Base-by-base conservation (phyloP, 2,329 filamentous ascomycete genomes). In the Neocatenulostroma microsporum region DNA sequence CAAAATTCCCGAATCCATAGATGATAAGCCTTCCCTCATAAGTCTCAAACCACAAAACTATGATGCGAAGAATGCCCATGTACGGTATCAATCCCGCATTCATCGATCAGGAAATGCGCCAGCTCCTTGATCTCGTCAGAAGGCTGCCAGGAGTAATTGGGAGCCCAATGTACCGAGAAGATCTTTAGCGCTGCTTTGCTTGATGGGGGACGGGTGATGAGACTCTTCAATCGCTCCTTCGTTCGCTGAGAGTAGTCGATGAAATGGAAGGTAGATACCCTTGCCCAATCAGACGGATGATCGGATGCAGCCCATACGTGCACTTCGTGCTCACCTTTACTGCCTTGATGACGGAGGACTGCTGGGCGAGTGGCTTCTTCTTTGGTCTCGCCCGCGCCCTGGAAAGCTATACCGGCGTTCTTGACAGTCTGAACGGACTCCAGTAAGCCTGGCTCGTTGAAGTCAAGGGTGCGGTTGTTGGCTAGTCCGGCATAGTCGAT, bases 11-110 rank as follows among this genome's bases (percentile, higher is more conserved):
- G 39, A 62, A 65, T 0, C 62, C 62, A 27, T 64, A 65, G 2
- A 64, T 57, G 30, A 64, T 57, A 8, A 63, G 27, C 30, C 50
- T 57, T 0, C 57, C 55, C 2, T 49, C 51, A 38, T 62, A 62
- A 15, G 49, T 43, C 43, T 65, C 62, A 3, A 63, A 60, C 1
- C 62, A 62, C 45, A 65, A 62, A 3, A 63, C 39, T n/a, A 47
- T 65, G 62, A 48, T 65, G 62, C 21, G 58, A 57, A 5, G 60
- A 64, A 30, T 64, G 62, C 0, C 62, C 62, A 34, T 65, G 62
- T 10, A 65, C 50, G 27, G 65, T 57, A 46, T 65, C 62, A 4
- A 65, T 55, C 2, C 47, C 62, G 31, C 62, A 63, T 44, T 63
- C 61, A 31, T 64, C 60, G 30, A 65, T 49, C 13, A 64, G 41